Conservation (phyloP, 768 basidiomycete genomes). For the Lactarius deliciosus region DNA sequence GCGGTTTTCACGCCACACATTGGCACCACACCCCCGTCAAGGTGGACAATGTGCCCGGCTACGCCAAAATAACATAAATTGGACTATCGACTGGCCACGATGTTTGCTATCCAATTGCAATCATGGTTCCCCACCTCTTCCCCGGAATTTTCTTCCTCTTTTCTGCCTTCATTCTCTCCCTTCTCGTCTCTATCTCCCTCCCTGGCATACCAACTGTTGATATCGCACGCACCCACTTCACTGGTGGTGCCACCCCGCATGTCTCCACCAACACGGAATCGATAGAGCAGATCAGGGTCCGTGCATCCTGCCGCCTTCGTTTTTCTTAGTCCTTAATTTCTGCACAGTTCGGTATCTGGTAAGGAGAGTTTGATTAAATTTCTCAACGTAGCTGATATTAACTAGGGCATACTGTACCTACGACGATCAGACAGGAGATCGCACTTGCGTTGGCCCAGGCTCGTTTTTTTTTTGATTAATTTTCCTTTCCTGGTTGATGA, state of each 20-base stretch:
- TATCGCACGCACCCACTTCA: constrained; percentile 58
- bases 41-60: background rate
- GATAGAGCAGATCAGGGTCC: constrained; percentile 49
- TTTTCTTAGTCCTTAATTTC: constrained; percentile 14
- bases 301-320: constrained; percentile 24
- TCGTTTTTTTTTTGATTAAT: constrained; percentile 21
- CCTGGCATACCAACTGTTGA: constrained; percentile 69
- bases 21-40: background rate
- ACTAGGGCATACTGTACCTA: constrained; percentile 60
- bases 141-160: constrained; percentile 58
- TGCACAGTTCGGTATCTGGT: constrained; percentile 72
- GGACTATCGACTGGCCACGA: background rate
- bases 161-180: constrained; percentile 61
- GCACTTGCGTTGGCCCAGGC: constrained; percentile 53
- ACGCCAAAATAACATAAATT: constrained; percentile 11
- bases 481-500: background rate
- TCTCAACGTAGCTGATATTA: constrained; percentile 1
- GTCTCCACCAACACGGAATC: constrained; percentile 37
- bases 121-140: constrained; percentile 52
- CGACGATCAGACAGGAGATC: constrained; percentile 44
- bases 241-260: constrained; percentile 30
- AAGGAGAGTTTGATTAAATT: constrained; percentile 18
- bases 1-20: constrained; percentile 2
- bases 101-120: background rate
- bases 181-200: constrained; percentile 69